Evolutionary conservation across 2,329 filamentous ascomycete genomes (phyloP).

Genomic region (Ceratocystis ficicola): DNA sequence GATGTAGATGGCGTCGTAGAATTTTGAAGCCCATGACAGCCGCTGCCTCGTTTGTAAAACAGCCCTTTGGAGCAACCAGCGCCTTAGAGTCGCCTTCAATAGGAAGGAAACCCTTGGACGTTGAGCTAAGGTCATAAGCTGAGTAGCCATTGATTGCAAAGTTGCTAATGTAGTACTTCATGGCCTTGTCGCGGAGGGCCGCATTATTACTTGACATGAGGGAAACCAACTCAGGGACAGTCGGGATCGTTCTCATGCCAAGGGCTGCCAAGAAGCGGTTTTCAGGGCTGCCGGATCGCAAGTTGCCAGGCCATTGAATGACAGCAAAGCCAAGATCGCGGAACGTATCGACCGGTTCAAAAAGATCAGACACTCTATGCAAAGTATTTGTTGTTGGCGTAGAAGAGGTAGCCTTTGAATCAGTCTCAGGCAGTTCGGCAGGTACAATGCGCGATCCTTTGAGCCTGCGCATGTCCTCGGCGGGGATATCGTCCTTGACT

Average conservation of each 20-base stretch:
- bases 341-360: constrained; percentile 61
- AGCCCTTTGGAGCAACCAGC: constrained; percentile 60
- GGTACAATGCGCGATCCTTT: constrained; percentile 70
- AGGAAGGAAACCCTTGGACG: constrained; percentile 54
- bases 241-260: constrained; percentile 61
- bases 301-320: constrained; percentile 68
- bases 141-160: constrained; percentile 67
- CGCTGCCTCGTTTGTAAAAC: constrained; percentile 70
- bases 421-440: constrained; percentile 48
- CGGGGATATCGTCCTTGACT: constrained; percentile 77
- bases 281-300: constrained; percentile 54
- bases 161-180: constrained; percentile 73
- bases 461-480: constrained; percentile 66
- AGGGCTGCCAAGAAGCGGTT: constrained; percentile 60
- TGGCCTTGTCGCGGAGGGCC: constrained; percentile 51
- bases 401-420: constrained; percentile 33
- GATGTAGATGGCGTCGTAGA: constrained; percentile 60
- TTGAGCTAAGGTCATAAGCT: constrained; percentile 45
- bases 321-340: constrained; percentile 61
- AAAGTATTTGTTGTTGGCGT: constrained; percentile 43
- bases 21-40: constrained; percentile 71
- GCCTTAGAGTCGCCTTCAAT: constrained; percentile 53
- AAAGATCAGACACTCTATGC: constrained; percentile 67
- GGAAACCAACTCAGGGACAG: constrained; percentile 59
- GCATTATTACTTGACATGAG: constrained; percentile 57